Percentiles rank a stretch among this genome's conserved stretches.
phyloP scores from a whole-genome alignment of 1,284 basidiomycete genomes.

The Cerioporus squamosus region DNA sequence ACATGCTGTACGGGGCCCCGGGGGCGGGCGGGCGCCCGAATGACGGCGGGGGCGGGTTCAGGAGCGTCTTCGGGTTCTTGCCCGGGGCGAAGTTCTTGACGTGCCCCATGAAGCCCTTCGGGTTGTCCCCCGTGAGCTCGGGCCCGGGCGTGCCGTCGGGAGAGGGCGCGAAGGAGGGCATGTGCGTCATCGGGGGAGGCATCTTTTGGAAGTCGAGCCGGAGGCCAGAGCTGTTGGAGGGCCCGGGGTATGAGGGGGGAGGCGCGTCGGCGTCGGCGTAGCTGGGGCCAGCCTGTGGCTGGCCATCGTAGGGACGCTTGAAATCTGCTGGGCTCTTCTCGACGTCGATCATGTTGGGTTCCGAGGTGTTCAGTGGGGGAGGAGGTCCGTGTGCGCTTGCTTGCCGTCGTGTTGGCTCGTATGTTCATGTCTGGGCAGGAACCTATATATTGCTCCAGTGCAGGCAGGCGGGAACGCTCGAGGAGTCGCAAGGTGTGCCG shows the following conservation, averaged over 20 bases:
- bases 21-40: slow-evolving; percentile 24
- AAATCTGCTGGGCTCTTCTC: not conserved
- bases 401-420: too few relatives aligned
- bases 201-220: not conserved
- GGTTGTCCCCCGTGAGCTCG: slow-evolving; percentile 5
- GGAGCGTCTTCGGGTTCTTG: slow-evolving; percentile 11
- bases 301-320: not conserved
- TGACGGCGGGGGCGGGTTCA: slow-evolving; percentile 23
- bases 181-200: not conserved
- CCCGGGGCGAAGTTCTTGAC: slow-evolving; percentile 17
- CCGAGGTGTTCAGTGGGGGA: too few relatives aligned
- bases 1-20: slow-evolving; percentile 19
- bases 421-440: not conserved
- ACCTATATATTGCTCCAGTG: not conserved
- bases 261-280: not conserved
- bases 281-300: not conserved
- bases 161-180: slow-evolving; percentile 2
- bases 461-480: not conserved
- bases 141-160: slow-evolving; percentile 6
- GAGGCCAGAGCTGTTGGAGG: not conserved
- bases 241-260: slow-evolving; percentile 4
- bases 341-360: too few relatives aligned
- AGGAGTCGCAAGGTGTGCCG: not conserved
- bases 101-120: slow-evolving; percentile 8
- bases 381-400: too few relatives aligned